A percentile compares a stretch with the other conserved stretches of the same genome.
Conservation (phyloP, 2,329 filamentous ascomycete species). For the Paracoccidioides brasiliensis region DNA sequence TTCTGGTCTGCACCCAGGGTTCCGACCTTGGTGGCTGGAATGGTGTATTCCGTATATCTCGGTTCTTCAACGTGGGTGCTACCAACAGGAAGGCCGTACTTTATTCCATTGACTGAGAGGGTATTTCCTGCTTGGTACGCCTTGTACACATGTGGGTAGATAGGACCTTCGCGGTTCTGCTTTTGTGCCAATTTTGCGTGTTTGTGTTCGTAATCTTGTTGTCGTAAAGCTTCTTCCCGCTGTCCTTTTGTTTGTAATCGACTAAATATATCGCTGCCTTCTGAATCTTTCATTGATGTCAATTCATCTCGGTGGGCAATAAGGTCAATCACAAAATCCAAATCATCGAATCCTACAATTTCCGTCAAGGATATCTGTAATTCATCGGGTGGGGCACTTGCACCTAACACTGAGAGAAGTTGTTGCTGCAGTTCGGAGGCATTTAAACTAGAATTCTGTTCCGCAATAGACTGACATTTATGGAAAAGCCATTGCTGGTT, state of each 20-base stretch:
- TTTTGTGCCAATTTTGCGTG: constrained; percentile 55
- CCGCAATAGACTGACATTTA: constrained; percentile 55
- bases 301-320: constrained; percentile 64
- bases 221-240: constrained; percentile 62
- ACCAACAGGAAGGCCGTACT: constrained; percentile 68
- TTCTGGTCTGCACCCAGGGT: constrained; percentile 58
- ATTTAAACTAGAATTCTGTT: constrained; percentile 52
- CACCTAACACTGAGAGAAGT: constrained; percentile 59
- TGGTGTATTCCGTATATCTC: constrained; percentile 78
- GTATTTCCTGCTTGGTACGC: constrained; percentile 73
- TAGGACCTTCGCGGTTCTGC: constrained; percentile 54
- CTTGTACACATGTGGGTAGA: constrained; percentile 92
- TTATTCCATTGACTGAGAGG: constrained; percentile 63
- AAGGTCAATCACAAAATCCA: constrained; percentile 88
- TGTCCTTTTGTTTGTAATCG: constrained; percentile 62
- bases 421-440: constrained; percentile 62
- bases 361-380: constrained; percentile 85
- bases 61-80: constrained; percentile 57
- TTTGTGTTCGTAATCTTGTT: constrained; percentile 74
- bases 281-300: constrained; percentile 29
- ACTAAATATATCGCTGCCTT: constrained; percentile 28
- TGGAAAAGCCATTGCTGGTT: constrained; percentile 56
- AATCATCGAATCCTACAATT: constrained; percentile 79
- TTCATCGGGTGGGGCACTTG: constrained; percentile 63
- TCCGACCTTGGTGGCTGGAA: constrained; percentile 72